Evolutionary conservation across 208 protist species (phyloP).

Genomic region (Leptomonas seymouri): DNA sequence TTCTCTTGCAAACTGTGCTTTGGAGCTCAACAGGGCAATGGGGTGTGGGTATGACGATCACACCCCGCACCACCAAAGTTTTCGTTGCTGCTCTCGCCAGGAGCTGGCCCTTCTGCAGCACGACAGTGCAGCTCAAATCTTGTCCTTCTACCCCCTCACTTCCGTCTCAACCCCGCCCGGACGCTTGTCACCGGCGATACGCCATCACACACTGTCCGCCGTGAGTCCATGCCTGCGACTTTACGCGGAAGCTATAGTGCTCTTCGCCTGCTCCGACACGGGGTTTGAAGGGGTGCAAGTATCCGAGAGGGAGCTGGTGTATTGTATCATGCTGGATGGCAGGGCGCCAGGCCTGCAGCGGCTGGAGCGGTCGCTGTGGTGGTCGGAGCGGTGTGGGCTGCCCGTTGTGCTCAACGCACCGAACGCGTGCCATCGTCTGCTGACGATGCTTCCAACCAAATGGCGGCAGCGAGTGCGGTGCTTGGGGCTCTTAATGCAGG

Average conservation of each 20-base stretch:
- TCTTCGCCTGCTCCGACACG: neutral
- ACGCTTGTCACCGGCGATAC: neutral
- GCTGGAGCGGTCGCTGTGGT: constrained; percentile 11
- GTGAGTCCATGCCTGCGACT: constrained; percentile 3
- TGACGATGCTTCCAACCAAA: neutral
- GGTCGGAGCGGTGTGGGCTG: constrained; percentile 13
- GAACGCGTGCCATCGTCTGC: constrained; percentile 11
- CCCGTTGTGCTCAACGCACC: constrained; percentile 8
- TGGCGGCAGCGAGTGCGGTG: constrained; percentile 10
- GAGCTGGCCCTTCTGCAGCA: constrained; percentile 8
- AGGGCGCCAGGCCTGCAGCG: neutral
- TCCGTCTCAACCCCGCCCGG: constrained; percentile 12
- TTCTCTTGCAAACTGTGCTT: neutral
- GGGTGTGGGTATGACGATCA: neutral
- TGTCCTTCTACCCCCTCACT: constrained; percentile 1
- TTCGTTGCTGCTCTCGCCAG: neutral
- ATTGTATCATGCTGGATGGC: constrained; percentile 8
- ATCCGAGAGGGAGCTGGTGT: constrained; percentile 1
- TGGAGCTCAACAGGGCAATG: neutral
- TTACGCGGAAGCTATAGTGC: constrained; percentile 7
- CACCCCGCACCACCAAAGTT: neutral
- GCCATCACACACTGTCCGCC: constrained; percentile 9
- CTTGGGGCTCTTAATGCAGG: neutral
- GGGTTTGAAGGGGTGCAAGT: constrained; percentile 14
- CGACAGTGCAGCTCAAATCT: constrained; percentile 3